Percentiles rank a stretch among this genome's conserved stretches.
These are phyloP conservation scores for Paradendryphiella salina DNA, from an alignment of 2,329 filamentous ascomycete genomes.

Conservation along the genomic window DNA sequence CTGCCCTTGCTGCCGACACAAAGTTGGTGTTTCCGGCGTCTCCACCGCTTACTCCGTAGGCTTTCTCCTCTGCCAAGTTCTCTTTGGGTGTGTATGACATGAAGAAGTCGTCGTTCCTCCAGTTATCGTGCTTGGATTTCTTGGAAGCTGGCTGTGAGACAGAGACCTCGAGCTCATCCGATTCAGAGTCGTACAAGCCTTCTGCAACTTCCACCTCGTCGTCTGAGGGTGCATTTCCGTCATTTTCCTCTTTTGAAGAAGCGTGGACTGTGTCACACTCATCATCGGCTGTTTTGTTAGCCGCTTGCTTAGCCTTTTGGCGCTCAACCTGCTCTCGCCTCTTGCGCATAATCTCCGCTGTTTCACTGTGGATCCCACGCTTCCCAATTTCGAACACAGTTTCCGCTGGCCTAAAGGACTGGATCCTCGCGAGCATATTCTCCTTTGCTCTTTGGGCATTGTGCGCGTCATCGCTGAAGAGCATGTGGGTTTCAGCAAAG, in stretches of 20 bases:
- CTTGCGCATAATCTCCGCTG: constrained; percentile 75
- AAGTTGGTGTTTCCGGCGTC: constrained; percentile 67
- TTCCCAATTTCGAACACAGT: constrained; percentile 95
- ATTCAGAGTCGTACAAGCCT: constrained; percentile 51
- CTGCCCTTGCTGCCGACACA: constrained; percentile 80
- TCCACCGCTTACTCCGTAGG: constrained; percentile 89
- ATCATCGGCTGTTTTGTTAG: constrained; percentile 42
- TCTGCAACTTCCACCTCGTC: constrained; percentile 42
- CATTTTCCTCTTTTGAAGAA: constrained; percentile 15
- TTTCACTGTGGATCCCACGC: constrained; percentile 64
- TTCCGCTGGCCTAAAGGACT: constrained; percentile 84
- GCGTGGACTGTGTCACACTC: constrained; percentile 8
- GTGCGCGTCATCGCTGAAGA: constrained; percentile 68
- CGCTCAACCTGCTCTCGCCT: constrained; percentile 70
- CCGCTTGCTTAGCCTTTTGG: constrained; percentile 51
- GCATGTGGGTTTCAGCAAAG: constrained; percentile 74
- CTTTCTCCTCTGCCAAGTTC: constrained; percentile 85
- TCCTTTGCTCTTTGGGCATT: constrained; percentile 70
- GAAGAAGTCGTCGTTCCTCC: constrained; percentile 86
- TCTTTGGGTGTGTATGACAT: constrained; percentile 92
- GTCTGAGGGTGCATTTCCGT: constrained; percentile 35
- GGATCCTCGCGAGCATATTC: constrained; percentile 85
- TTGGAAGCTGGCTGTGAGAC: constrained; percentile 49
- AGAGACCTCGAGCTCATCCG: constrained; percentile 58
- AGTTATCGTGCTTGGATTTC: constrained; percentile 54